Percentiles rank a stretch among this genome's conserved stretches.
Conservation (phyloP, 306 rosid genomes). For the Begonia loranthoides region DNA sequence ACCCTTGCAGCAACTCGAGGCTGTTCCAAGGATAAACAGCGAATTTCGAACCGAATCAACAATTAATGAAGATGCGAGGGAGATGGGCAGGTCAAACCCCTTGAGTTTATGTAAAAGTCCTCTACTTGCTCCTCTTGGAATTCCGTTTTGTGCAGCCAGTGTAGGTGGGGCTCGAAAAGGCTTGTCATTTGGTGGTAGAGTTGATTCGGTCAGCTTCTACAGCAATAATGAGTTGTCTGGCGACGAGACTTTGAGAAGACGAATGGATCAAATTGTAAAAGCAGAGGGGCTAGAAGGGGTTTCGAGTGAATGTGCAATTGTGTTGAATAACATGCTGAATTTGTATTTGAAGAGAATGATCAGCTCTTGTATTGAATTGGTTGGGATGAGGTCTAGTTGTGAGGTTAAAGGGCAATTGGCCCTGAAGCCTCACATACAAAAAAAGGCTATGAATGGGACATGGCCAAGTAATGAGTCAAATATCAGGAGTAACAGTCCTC, state of each 20-base stretch:
- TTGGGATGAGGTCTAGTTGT: constrained; percentile 45
- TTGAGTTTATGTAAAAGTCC: constrained; percentile 28
- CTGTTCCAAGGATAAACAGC: constrained; percentile 21
- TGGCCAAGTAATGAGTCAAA: constrained; percentile 67
- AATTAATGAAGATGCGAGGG: constrained; percentile 41
- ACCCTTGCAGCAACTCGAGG: constrained; percentile 57
- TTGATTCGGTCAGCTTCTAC: constrained; percentile 37
- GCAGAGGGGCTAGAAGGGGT: constrained; percentile 86
- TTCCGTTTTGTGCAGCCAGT: constrained; percentile 75
- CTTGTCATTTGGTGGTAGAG: constrained; percentile 37
- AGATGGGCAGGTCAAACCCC: constrained; percentile 40
- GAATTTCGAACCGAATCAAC: too few species aligned
- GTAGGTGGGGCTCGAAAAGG: constrained; percentile 88
- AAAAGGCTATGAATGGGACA: constrained; percentile 64
- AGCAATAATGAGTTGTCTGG: constrained; percentile 68
- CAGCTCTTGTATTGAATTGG: constrained; percentile 75
- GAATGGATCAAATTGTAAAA: constrained; percentile 84
- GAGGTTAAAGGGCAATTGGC: constrained; percentile 32
- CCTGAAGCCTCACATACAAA: constrained; percentile 61
- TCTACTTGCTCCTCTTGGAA: constrained; percentile 82
- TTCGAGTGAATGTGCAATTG: constrained; percentile 68
- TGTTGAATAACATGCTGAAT: constrained; percentile 61
- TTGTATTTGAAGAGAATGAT: constrained; percentile 77
- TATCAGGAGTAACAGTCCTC: constrained; percentile 29
- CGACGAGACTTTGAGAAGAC: constrained; percentile 58